Conservation (phyloP, 23 red algal genomes). For the Gracilariopsis chorda region DNA sequence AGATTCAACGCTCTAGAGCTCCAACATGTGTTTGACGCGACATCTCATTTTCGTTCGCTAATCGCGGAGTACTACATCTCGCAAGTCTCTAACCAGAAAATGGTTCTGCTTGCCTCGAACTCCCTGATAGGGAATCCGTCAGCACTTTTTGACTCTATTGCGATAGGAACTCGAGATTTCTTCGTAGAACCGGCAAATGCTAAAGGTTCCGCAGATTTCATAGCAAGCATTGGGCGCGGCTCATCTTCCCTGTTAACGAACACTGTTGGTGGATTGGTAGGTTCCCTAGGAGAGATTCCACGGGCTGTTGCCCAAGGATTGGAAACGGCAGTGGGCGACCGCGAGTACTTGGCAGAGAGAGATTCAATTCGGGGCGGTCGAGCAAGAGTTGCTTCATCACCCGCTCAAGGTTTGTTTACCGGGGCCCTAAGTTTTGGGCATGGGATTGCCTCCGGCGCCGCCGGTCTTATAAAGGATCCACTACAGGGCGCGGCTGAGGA, state of each 20-base stretch:
- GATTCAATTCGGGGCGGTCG: constrained; percentile 73
- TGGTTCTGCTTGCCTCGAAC: constrained; percentile 77
- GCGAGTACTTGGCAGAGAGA: constrained; percentile 83
- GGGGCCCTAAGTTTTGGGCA: constrained; percentile 87
- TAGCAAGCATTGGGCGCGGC: constrained; percentile 80
- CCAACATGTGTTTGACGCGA: constrained; percentile 81
- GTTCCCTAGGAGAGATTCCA: constrained; percentile 83
- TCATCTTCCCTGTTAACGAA: constrained; percentile 85
- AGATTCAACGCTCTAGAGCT: constrained; percentile 85
- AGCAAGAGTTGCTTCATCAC: constrained; percentile 54
- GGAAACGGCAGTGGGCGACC: constrained; percentile 82
- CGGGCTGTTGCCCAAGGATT: constrained; percentile 82
- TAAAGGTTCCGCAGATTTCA: constrained; percentile 84
- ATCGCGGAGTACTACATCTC: constrained; percentile 85
- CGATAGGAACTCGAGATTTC: constrained; percentile 91
- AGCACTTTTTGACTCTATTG: constrained; percentile 91
- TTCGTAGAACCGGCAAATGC: constrained; percentile 89
- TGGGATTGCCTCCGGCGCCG: constrained; percentile 79
- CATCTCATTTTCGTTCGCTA: constrained; percentile 64
- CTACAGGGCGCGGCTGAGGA: constrained; percentile 77
- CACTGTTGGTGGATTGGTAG: constrained; percentile 83
- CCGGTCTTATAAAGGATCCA: constrained; percentile 83
- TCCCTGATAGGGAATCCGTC: constrained; percentile 88
- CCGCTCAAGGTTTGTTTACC: constrained; percentile 78
- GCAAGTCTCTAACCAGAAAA: constrained; percentile 72